Conservation (phyloP, 768 basidiomycete genomes). For the Pleurotus eryngii region DNA sequence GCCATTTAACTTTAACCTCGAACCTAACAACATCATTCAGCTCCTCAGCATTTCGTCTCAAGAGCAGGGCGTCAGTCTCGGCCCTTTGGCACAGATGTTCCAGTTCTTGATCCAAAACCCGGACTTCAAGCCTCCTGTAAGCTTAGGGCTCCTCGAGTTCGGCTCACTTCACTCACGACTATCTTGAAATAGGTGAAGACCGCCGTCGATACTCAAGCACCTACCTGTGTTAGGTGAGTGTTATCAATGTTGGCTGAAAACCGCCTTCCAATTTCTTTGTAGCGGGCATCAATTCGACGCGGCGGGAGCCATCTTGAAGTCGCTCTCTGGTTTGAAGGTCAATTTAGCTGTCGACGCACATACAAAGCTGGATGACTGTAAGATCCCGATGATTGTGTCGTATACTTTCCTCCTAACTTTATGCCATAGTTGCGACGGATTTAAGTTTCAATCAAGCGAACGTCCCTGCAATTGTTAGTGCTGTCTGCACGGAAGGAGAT, state of each 20-base stretch:
- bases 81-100: conserved; percentile 54
- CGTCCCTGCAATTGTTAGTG: conserved; percentile 51
- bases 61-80: conserved; percentile 56
- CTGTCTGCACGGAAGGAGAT: no score
- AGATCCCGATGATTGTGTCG: conserved; percentile 14
- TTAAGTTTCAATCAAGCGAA: conserved; percentile 55
- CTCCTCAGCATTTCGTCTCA: conserved; percentile 49
- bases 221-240: conserved; percentile 57
- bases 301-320: conserved; percentile 55
- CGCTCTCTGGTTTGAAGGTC: conserved; percentile 57
- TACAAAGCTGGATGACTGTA: conserved; percentile 67
- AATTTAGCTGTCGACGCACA: conserved; percentile 51
- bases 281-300: conserved; percentile 69
- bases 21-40: conserved; percentile 59
- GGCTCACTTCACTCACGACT: neutral
- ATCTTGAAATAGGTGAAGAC: conserved; percentile 42
- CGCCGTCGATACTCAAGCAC: conserved; percentile 45
- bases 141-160: conserved; percentile 13
- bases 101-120: conserved; percentile 50
- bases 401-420: conserved; percentile 1
- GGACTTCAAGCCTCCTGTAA: conserved; percentile 47
- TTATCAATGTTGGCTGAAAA: neutral
- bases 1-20: conserved; percentile 61
- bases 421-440: conserved; percentile 43
- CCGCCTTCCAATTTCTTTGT: conserved; percentile 8